Evolutionary conservation across 2,329 filamentous ascomycete species (phyloP).

Genomic region (Diaporthe batatas): DNA sequence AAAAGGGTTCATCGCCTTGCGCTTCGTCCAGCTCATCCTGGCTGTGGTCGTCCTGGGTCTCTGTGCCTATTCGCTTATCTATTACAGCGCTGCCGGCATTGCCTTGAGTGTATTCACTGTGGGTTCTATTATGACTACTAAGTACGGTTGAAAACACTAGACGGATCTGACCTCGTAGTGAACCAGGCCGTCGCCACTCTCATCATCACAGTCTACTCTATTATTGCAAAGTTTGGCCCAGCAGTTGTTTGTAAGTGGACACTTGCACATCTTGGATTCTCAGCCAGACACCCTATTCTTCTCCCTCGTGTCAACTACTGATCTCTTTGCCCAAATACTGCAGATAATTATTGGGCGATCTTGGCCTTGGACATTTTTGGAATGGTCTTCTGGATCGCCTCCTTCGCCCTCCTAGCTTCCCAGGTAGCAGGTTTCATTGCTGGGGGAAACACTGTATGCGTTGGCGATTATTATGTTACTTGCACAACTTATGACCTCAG

Average conservation of each 20-base stretch:
- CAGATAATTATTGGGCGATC: conserved; percentile 66
- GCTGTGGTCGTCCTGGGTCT: conserved; percentile 62
- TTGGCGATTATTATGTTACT: conserved; percentile 44
- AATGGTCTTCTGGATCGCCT: conserved; percentile 65
- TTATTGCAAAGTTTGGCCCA: conserved; percentile 56
- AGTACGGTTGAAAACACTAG: conserved; percentile 33
- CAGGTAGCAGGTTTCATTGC: conserved; percentile 49
- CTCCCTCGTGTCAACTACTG: neutral
- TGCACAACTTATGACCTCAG: conserved; percentile 46
- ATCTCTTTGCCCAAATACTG: conserved; percentile 46
- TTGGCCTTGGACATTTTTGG: conserved; percentile 65
- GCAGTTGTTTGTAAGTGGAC: neutral
- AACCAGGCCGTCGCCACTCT: conserved; percentile 58
- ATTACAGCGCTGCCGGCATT: conserved; percentile 54
- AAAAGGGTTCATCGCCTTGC: conserved; percentile 57
- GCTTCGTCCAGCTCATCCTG: conserved; percentile 61
- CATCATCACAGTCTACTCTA: conserved; percentile 60
- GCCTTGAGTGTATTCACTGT: conserved; percentile 56
- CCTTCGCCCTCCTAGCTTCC: conserved; percentile 58
- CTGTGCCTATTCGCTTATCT: conserved; percentile 57
- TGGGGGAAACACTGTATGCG: conserved; percentile 26
- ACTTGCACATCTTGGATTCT: conserved; percentile 46
- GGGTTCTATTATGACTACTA: conserved; percentile 45
- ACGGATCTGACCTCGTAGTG: conserved; percentile 30
- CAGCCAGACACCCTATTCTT: fast-evolving